phyloP scores from a whole-genome alignment of 169 alveolate genomes.

The Hepatocystis sp. region DNA sequence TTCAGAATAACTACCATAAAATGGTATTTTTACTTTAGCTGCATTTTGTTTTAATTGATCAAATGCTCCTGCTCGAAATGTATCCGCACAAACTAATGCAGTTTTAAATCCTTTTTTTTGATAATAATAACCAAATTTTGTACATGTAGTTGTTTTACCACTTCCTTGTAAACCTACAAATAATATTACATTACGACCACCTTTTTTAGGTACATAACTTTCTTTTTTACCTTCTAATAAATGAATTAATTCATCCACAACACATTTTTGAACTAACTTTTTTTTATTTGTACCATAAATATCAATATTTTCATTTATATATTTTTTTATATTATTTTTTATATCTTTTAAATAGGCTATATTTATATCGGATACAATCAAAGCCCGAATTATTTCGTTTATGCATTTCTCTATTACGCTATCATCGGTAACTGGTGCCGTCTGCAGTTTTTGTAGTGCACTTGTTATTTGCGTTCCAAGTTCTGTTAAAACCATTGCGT shows the following conservation, averaged over 20 bases:
- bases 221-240: conserved; percentile 94
- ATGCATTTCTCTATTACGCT: conserved; percentile 92
- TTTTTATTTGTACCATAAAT: conserved; percentile 88
- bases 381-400: conserved; percentile 94
- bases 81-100: conserved; percentile 99
- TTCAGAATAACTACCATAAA: conserved; percentile 98
- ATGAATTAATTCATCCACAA: conserved; percentile 91
- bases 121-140: conserved; percentile 98
- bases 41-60: conserved; percentile 99
- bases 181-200: conserved; percentile 95
- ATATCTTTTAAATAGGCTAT: conserved; percentile 92
- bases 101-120: conserved; percentile 96
- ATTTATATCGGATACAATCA: conserved; percentile 96
- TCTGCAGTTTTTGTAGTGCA: conserved; percentile 95
- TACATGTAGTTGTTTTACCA: conserved; percentile 99
- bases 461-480: conserved; percentile 94
- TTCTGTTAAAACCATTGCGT: conserved; percentile 98
- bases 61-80: conserved; percentile 99
- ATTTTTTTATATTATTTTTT: conserved; percentile 90
- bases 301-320: conserved; percentile 87
- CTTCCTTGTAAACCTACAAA: conserved; percentile 99
- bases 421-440: conserved; percentile 94
- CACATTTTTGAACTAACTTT: conserved; percentile 83
- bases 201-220: conserved; percentile 95
- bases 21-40: conserved; percentile 98